Base-by-base conservation (phyloP, 306 rosid species). In the Trifolium subterraneum region DNA sequence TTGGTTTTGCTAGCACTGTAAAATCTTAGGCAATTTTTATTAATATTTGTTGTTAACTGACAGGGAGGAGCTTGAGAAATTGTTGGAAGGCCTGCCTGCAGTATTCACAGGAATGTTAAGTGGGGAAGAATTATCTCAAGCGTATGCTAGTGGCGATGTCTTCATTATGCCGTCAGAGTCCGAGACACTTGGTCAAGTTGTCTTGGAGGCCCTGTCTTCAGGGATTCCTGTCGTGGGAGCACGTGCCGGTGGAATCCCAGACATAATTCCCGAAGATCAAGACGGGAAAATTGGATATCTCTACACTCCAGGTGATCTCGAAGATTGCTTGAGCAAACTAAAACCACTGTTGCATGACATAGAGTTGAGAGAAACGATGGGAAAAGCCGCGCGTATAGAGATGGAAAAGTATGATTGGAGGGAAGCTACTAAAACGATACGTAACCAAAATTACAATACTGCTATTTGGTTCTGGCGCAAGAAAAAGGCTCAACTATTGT, bases 391-490 rank as follows among this genome's bases (percentile, higher is more conserved):
- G 0, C 90, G 99, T 0, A 45, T 77, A 64, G 99, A 95, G 81
- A 92, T 85, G 93, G 99, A 95, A 86, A 95, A 95, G 80, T 90
- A 81, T 8, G 96, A 88, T 39, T 95, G 99, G 99, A 95, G 82
- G 73, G 99, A 96, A 45, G 98, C 99, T 45, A 95, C 99, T 0
- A 73, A 66, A 22, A 80, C 20, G 7, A 92, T 95, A 12, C 93
- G 98, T 54, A 92, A 95, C 1, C 90, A 95, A 73, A 90, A 95
- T 62, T 95, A 95, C 88, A 90, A 82, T 35, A 87, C 96, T 0
- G 99, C 98, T 67, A 92, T 90, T 70, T 95, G 99, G 99, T 95
- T 95, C 78, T 95, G 99, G 99, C 93, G 93, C 82, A 95, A 83
- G 92, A 90, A 92, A 76, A 86, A 89, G 75, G 92, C 96, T n/a